Conservation (phyloP, 1,284 basidiomycete genomes). For the Megacollybia platyphylla region DNA sequence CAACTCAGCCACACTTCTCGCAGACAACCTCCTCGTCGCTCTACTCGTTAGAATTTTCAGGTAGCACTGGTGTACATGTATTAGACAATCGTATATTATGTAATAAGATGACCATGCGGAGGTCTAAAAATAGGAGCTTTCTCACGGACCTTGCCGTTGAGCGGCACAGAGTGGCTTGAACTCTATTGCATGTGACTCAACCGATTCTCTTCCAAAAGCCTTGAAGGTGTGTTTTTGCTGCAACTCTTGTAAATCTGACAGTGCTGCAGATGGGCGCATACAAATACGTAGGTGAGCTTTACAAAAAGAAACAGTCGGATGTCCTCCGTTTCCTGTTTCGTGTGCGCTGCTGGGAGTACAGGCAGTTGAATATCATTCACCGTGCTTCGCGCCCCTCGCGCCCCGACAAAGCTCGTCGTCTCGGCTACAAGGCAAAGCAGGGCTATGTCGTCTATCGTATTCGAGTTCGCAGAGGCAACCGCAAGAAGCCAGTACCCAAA, state of each 20-base stretch:
- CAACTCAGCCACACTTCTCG: not conserved
- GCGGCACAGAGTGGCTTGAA: no score
- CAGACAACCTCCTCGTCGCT: not conserved
- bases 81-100: no score
- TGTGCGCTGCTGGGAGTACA: conserved; percentile 99
- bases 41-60: not conserved
- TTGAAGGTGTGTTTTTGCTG: no score
- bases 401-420: conserved; percentile 96
- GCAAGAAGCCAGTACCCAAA: conserved; percentile 98
- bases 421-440: conserved; percentile 99
- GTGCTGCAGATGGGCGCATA: conserved; percentile 66
- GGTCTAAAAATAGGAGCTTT: no score
- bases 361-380: conserved; percentile 97
- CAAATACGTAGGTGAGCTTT: conserved; percentile 96
- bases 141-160: no score
- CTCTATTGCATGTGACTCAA: no score
- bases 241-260: no score
- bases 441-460: conserved; percentile 98
- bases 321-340: conserved; percentile 97
- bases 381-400: conserved; percentile 95
- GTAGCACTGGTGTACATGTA: no score
- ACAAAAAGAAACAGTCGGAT: conserved; percentile 95
- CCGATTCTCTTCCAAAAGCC: no score
- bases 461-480: conserved; percentile 95
- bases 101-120: no score